Base-by-base conservation (phyloP, 1,284 basidiomycete species). In the Trichosporon ovoides region DNA sequence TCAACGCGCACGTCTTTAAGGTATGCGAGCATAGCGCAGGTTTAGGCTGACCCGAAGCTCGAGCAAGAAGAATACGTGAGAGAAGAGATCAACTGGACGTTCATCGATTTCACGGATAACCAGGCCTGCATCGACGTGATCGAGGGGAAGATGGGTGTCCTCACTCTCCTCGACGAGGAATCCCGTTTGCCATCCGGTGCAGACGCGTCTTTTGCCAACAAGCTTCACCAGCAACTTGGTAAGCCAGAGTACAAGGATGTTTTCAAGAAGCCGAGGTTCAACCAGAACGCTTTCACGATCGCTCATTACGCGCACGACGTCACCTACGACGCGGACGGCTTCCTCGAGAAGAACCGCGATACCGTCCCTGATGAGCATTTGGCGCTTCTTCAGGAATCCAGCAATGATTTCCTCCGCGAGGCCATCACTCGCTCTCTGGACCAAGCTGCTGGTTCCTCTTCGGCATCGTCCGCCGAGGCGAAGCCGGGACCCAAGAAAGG, bases 31-130 rank as follows among this genome's bases (percentile, higher is more conserved):
- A 4, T 31, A 20, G 7, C 19, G 13, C 35, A 1, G 24, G 1
- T 12, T 14, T n/a, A 16, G 2, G 48, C 57, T 61, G 34, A 61
- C 54, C 3, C 19, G 1, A 20, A 82, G 82, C 85, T 98, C 33
- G 96, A 99, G 75, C 96, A 99, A 81, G 96, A 98, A 75, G 96
- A 99, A 79, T 99, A 98, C 72, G 84, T 98, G 58, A 90, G 93
- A 60, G 96, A 99, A 74, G 84, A 97, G 78, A 99, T 99, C 76
- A 92, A 95, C 73, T 99, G 96, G 96, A 97, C 91, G 1, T 98
- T 98, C 79, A 98, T 99, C 77, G 93, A 98, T 72, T 99, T 98
- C 77, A 91, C 89, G 12, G 96, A 99, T 79, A 98, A 98, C 72
- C 96, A 98, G 73, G 92, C 93, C 35, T 97, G 93, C 74, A 98